Base-by-base conservation (phyloP, 2,329 filamentous ascomycete genomes). In the Colletotrichum horii region DNA sequence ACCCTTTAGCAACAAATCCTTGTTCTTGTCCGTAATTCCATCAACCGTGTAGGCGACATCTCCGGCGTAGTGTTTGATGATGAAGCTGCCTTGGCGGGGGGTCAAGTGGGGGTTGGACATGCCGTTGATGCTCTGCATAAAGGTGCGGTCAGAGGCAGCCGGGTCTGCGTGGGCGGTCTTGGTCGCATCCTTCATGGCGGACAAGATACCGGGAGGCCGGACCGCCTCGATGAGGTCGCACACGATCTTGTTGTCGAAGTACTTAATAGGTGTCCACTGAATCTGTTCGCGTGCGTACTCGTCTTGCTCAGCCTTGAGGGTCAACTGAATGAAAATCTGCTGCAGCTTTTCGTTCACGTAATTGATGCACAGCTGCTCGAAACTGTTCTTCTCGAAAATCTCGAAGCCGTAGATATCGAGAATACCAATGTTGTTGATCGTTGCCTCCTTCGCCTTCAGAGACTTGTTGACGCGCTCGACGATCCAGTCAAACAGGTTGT, bases 321-420 rank as follows among this genome's bases (percentile, higher is more conserved):
- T 99, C 80, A 99, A 89, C 85, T 99, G 97, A 79, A 99, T 99
- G 83, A 99, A 99, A 81, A 99, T 98, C 83, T 99, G 97, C 85
- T 99, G 97, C 74, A 99, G 88, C 86, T 99, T 99, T 87, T 99
- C 97, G 85, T 99, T 99, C 82, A 98, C 97, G 82, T 98, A 99
- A 88, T 99, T 99, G 90, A 99, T 99, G 86, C 97, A 99, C 9
- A 99, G 91, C 85, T 99, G 97, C 84, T 99, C 97, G 81, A 99
- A 99, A 78, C 95, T 98, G 88, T 99, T 99, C 87, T 96, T 97
- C 83, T 99, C 97, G 79, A 99, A 99, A 79, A 99, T 99, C 83
- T 99, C 97, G 82, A 99, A 99, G 4, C 97, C 97, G 83, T 99
- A 99, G 79, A 99, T 99, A 89, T 99, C 97, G 79, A 99, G 90